phyloP scores from a whole-genome alignment of 2,329 filamentous ascomycete species.

The Ceratocystis cubensis region DNA sequence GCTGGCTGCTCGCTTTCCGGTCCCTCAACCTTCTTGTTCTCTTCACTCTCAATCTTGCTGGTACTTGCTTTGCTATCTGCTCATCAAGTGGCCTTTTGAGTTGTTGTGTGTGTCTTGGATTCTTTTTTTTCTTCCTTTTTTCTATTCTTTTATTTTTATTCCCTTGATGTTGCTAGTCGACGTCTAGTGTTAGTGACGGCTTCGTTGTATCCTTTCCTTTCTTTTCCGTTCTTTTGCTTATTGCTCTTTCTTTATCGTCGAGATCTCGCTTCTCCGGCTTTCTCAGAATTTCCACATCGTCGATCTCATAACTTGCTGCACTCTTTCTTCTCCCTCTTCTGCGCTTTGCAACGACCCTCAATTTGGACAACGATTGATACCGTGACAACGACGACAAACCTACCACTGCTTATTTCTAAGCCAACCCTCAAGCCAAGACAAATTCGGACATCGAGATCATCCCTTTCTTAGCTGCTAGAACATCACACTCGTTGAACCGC shows the following conservation, averaged over 20 bases:
- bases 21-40: not conserved
- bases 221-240: not conserved
- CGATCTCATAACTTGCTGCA: not conserved
- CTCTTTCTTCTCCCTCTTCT: not conserved
- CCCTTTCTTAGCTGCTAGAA: not conserved
- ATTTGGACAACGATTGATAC: too few species aligned
- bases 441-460: not conserved
- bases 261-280: not conserved
- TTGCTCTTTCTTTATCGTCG: not conserved
- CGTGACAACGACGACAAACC: too few species aligned
- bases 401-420: too few species aligned
- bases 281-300: not conserved
- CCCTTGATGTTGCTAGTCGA: conserved; percentile 8
- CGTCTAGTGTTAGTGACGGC: not conserved
- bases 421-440: not conserved
- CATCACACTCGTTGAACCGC: not conserved
- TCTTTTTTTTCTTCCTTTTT: conserved; percentile 1
- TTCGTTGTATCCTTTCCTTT: not conserved
- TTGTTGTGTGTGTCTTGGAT: not conserved
- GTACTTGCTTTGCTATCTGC: not conserved
- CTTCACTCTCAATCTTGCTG: not conserved
- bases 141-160: not conserved
- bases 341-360: not conserved
- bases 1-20: not conserved
- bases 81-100: not conserved